Percentiles rank a stretch among this genome's conserved stretches.
phyloP scores from a whole-genome alignment of 176 grass and related monocot species.

The Typha latifolia region DNA sequence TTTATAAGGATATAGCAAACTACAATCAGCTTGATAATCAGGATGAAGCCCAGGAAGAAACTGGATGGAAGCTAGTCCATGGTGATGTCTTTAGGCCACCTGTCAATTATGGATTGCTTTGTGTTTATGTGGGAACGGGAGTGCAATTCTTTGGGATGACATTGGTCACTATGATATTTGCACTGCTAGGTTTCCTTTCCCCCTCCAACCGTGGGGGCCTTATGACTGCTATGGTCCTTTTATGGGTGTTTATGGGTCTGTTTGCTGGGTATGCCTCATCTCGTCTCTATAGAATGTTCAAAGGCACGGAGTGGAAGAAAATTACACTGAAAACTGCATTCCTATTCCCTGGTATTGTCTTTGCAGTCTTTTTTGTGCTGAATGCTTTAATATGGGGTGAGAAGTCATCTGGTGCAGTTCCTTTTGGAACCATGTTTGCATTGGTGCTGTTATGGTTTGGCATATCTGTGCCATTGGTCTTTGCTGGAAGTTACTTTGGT shows the following conservation, averaged over 20 bases:
- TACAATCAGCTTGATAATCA: slow-evolving; percentile 27
- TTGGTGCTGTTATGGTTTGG: slow-evolving; percentile 28
- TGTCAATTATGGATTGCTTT: slow-evolving; percentile 16
- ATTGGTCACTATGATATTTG: slow-evolving; percentile 26
- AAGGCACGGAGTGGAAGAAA: slow-evolving; percentile 24
- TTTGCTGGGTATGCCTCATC: slow-evolving; percentile 21
- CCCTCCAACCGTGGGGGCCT: slow-evolving; percentile 25
- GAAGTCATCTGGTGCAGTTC: slow-evolving; percentile 29
- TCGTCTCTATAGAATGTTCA: slow-evolving; percentile 25
- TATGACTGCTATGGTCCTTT: slow-evolving; percentile 29
- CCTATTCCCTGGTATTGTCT: slow-evolving; percentile 20
- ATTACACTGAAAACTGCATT: slow-evolving; percentile 24
- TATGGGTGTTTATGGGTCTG: slow-evolving; percentile 27
- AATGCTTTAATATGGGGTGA: slow-evolving; percentile 30
- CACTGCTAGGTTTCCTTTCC: slow-evolving; percentile 24
- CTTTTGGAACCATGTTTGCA: slow-evolving; percentile 27
- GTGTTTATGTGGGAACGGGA: slow-evolving; percentile 25
- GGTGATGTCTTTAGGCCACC: slow-evolving; percentile 22
- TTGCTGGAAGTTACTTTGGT: slow-evolving; percentile 20
- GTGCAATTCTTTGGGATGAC: slow-evolving; percentile 32
- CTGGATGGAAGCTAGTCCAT: slow-evolving; percentile 29
- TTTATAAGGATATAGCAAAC: slow-evolving; percentile 22
- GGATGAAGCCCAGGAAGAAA: slow-evolving; percentile 26
- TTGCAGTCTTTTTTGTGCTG: slow-evolving; percentile 15
- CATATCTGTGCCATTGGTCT: slow-evolving; percentile 22